Evolutionary conservation across 2,329 filamentous ascomycete genomes (phyloP), one percentile per base, ranked within the genome.

Genomic region (Paraphaeosphaeria sporulosa): DNA sequence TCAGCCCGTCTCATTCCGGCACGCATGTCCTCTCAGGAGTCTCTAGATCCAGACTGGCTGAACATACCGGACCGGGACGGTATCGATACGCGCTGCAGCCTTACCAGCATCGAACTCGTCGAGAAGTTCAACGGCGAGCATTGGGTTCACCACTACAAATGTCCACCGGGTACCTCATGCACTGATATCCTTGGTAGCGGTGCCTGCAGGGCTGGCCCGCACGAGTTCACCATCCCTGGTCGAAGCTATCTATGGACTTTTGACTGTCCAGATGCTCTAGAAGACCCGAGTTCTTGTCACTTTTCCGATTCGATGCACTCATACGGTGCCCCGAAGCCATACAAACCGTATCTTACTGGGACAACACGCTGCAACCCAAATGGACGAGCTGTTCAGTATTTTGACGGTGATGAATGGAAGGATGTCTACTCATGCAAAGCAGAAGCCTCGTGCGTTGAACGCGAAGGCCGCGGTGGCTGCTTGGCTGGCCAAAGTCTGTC

Each of bases 21-120:
- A 17, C 23, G 44, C 34, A n/a, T n/a, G 25, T 43, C 21, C 12
- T 47, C 10, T 25, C 47, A 12, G 6, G 3, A 52, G 36, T 19
- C 40, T 25, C 23, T 32, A 40, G 23, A 47, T 38, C 23, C 44
- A 40, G 38, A 47, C n/a, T 30, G 44, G 21, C 23, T 47, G 5
- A 46, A 52, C 48, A 46, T 48, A 30, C 21, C 43, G 5, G 53
- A 55, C 43, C 34, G 30, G 12, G 8, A 38, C 19, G 17, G 12
- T 23, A 46, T 34, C 47, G 34, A 50, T 21, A 57, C 55, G 19
- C 55, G 55, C 25, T 57, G 55, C 48, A 57, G 47, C 27, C 47
- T 17, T 9, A 46, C 46, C 27, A 48, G 38, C 55, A 17, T 43
- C n/a, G 47, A 25, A 25, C 36, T 57, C 4, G 38, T 55, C 7